A percentile compares a stretch with the other conserved stretches of the same genome.
Evolutionary conservation across 2,329 filamentous ascomycete genomes (phyloP).

Genomic region (Aspergillus ustus): DNA sequence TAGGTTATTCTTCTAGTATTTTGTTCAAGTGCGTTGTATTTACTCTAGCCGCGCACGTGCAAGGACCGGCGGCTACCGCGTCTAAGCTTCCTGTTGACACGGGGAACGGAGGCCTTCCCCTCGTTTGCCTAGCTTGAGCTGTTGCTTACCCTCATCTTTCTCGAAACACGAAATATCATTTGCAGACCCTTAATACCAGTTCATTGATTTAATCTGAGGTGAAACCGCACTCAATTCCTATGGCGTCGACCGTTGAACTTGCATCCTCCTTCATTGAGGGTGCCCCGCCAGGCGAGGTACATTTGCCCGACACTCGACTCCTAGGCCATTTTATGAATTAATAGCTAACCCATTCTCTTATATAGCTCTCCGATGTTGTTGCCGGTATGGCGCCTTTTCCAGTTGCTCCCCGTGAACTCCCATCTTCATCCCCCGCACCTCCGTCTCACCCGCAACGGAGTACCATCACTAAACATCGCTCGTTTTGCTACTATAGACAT

Average conservation of each 20-base stretch:
- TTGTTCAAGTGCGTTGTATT: too few relatives aligned
- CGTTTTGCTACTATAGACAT: slow-evolving; percentile 66
- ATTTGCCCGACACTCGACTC: background rate
- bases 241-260: slow-evolving; percentile 59
- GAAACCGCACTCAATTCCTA: slow-evolving; percentile 23
- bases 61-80: slow-evolving; percentile 26
- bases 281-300: slow-evolving; percentile 94
- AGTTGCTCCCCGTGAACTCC: background rate
- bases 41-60: slow-evolving; percentile 23
- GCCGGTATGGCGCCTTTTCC: slow-evolving; percentile 63
- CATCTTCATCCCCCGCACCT: slow-evolving; percentile 14
- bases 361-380: slow-evolving; percentile 82
- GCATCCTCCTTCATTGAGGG: slow-evolving; percentile 89
- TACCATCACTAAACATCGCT: slow-evolving; percentile 20
- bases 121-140: slow-evolving; percentile 13
- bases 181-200: background rate
- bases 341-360: slow-evolving; percentile 22
- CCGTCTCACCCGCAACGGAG: slow-evolving; percentile 11
- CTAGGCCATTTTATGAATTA: background rate
- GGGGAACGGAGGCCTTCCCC: slow-evolving; percentile 15
- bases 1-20: too few relatives aligned
- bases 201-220: slow-evolving; percentile 2
- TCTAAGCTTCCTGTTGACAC: slow-evolving; percentile 29
- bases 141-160: background rate
- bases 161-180: background rate